These are phyloP conservation scores for Imleria badia DNA, from an alignment of 768 basidiomycete genomes.

Conservation along the genomic window DNA sequence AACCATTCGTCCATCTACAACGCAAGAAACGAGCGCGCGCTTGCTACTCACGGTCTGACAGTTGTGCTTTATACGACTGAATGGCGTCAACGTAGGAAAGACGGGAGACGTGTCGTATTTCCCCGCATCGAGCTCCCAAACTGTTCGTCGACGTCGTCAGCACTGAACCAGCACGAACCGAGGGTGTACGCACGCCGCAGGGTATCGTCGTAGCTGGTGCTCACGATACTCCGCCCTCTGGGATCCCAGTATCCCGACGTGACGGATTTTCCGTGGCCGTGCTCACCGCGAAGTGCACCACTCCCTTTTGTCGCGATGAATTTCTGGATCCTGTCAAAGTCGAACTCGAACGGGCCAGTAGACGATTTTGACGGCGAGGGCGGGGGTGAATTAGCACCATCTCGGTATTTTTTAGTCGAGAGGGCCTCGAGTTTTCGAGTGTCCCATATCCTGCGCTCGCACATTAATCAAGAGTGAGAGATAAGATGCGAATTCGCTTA, in stretches of 20 bases:
- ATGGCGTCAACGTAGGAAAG: slow-evolving; percentile 66
- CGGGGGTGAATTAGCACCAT: slow-evolving; percentile 24
- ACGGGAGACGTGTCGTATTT: slow-evolving; percentile 44
- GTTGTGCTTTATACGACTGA: slow-evolving; percentile 62
- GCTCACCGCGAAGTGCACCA: slow-evolving; percentile 60
- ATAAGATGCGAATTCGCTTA: slow-evolving; percentile 31
- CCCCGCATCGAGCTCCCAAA: slow-evolving; percentile 70
- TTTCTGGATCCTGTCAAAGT: slow-evolving; percentile 45
- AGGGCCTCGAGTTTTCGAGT: slow-evolving; percentile 59
- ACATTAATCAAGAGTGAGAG: background rate
- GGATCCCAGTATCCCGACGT: slow-evolving; percentile 89
- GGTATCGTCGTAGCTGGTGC: slow-evolving; percentile 82
- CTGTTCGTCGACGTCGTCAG: slow-evolving; percentile 37
- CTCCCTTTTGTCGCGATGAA: slow-evolving; percentile 51
- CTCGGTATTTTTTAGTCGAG: slow-evolving; percentile 17
- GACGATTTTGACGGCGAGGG: slow-evolving; percentile 17
- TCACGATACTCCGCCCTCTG: slow-evolving; percentile 72
- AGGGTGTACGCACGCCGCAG: slow-evolving; percentile 54
- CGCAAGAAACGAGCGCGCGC: background rate
- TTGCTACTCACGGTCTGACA: slow-evolving; percentile 68
- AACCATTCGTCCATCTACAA: background rate
- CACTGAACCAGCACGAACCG: background rate
- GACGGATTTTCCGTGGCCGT: slow-evolving; percentile 70
- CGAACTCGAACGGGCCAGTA: slow-evolving; percentile 30
- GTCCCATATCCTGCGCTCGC: slow-evolving; percentile 70